These are phyloP conservation scores for Calonectria multiphialidica DNA, from an alignment of 2,329 filamentous ascomycete genomes.

Conservation along the genomic window DNA sequence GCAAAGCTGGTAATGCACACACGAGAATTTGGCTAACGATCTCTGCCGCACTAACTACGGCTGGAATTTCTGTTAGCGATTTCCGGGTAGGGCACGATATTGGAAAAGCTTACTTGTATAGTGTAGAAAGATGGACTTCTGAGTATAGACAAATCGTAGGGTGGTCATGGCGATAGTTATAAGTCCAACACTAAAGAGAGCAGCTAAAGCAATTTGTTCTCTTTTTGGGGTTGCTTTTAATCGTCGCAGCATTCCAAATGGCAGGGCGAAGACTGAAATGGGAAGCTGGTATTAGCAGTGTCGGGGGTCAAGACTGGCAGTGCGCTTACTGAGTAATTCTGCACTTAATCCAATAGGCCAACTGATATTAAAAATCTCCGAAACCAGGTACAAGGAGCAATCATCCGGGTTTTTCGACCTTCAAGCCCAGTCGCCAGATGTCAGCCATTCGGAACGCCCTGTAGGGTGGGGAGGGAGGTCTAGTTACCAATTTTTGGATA, in stretches of 20 bases:
- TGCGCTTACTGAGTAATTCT: neutral
- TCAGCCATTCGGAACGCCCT: no score
- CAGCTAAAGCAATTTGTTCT: neutral
- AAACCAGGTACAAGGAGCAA: neutral
- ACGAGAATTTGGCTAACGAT: neutral
- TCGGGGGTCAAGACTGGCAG: neutral
- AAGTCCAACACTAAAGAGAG: neutral
- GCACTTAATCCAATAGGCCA: neutral
- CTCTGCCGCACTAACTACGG: neutral
- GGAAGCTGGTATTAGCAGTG: neutral
- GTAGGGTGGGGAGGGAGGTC: neutral
- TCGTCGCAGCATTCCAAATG: slow-evolving; percentile 1
- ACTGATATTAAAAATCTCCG: neutral
- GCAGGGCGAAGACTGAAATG: neutral
- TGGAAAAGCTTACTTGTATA: neutral
- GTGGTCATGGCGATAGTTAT: neutral
- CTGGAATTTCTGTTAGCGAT: no score
- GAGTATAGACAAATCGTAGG: neutral
- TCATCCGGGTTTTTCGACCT: neutral
- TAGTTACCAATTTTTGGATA: neutral
- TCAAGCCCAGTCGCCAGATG: no score
- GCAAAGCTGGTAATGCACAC: neutral
- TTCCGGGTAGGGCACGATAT: no score
- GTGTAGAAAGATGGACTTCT: neutral
- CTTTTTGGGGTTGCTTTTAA: neutral